Percentiles rank a stretch among this genome's conserved stretches.
phyloP scores from a whole-genome alignment of 768 basidiomycete species.

The Pisolithus microcarpus region DNA sequence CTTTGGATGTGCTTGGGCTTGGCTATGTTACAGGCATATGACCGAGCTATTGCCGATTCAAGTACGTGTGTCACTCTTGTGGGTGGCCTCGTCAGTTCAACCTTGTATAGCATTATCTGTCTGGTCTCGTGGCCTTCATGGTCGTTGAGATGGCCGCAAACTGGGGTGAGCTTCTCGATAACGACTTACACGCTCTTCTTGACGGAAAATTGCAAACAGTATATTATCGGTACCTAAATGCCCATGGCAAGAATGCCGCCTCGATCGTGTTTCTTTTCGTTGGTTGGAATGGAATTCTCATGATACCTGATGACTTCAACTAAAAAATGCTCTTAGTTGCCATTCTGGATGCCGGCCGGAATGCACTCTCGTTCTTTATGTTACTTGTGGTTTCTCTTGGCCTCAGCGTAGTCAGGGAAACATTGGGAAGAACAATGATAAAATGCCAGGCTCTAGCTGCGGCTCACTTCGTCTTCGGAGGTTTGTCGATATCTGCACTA shows the following conservation, averaged over 20 bases:
- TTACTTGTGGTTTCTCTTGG: conserved; percentile 89
- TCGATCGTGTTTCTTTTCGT: conserved; percentile 91
- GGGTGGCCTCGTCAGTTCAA: conserved; percentile 1
- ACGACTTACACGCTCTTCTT: conserved; percentile 5
- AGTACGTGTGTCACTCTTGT: conserved; percentile 33
- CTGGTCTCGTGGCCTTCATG: conserved; percentile 77
- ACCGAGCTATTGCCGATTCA: conserved; percentile 86
- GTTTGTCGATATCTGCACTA: conserved; percentile 38
- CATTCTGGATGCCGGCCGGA: conserved; percentile 91
- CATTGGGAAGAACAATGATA: conserved; percentile 77
- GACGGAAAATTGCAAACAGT: conserved; percentile 32
- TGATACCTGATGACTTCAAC: not conserved
- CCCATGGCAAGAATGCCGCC: conserved; percentile 64
- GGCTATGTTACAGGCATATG: conserved; percentile 72
- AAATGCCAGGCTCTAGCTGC: conserved; percentile 75
- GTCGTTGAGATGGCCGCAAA: conserved; percentile 92
- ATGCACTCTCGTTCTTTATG: conserved; percentile 93
- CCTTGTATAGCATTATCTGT: conserved; percentile 71
- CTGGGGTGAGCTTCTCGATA: conserved; percentile 51
- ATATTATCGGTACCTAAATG: conserved; percentile 94
- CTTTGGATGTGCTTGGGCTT: conserved; percentile 71
- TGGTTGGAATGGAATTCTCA: conserved; percentile 40
- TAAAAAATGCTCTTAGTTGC: conserved; percentile 49
- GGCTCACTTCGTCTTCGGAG: conserved; percentile 90
- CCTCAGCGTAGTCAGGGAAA: conserved; percentile 85